phyloP scores from a whole-genome alignment of 805 yeast species.

The Zygosaccharomyces bisporus region DNA sequence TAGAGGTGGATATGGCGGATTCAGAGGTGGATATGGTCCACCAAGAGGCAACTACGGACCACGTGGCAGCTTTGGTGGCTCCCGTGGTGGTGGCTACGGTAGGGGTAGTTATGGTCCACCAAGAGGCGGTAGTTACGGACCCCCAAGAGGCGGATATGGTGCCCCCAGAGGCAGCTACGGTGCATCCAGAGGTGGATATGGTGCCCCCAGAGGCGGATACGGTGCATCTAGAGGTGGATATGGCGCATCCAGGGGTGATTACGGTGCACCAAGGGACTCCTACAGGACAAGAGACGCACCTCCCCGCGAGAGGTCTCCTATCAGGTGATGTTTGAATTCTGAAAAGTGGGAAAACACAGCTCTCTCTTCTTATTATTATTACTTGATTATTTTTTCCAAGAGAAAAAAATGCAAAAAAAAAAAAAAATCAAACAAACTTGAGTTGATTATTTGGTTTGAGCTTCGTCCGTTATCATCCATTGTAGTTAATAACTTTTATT shows the following conservation, averaged over 20 bases:
- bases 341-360: constrained; percentile 11
- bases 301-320: constrained; percentile 69
- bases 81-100: constrained; percentile 41
- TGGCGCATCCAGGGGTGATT: constrained; percentile 28
- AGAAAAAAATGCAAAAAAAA: constrained; percentile 11
- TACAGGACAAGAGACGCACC: constrained; percentile 51
- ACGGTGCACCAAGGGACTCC: constrained; percentile 40
- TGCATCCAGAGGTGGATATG: constrained; percentile 31
- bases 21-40: constrained; percentile 36
- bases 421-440: constrained; percentile 13
- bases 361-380: constrained; percentile 17
- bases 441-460: constrained; percentile 6
- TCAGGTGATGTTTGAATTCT: constrained; percentile 43
- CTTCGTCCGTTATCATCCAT: constrained; percentile 1
- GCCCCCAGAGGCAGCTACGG: constrained; percentile 26
- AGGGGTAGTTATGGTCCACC: constrained; percentile 28
- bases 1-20: constrained; percentile 41
- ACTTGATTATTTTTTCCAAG: constrained; percentile 13
- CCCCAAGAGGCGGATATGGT: constrained; percentile 40
- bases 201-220: constrained; percentile 33
- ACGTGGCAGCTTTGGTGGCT: constrained; percentile 41
- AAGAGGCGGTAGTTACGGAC: constrained; percentile 25
- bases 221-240: constrained; percentile 30
- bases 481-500: constrained; percentile 4
- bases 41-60: constrained; percentile 44